These are phyloP conservation scores for Globisporangium nodosum DNA, from an alignment of 352 stramenopile genomes.

Conservation along the genomic window DNA sequence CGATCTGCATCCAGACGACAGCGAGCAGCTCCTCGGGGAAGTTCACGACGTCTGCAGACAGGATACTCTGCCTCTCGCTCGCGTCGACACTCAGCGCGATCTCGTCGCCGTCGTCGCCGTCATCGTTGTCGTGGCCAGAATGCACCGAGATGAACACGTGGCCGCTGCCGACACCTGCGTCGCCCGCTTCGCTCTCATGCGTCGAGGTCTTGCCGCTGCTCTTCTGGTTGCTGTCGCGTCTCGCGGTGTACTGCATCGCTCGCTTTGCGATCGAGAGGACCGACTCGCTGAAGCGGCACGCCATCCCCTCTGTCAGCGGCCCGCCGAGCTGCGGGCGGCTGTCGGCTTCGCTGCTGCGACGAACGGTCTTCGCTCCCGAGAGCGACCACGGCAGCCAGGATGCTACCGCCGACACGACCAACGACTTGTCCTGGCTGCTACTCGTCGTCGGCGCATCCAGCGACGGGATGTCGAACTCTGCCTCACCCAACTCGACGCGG, in stretches of 20 bases:
- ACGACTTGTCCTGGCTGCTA: constrained; percentile 5
- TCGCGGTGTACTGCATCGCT: constrained; percentile 43
- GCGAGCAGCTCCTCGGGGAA: constrained; percentile 69
- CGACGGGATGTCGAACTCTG: constrained; percentile 24
- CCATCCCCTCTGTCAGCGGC: constrained; percentile 56
- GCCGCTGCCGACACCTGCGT: constrained; percentile 1
- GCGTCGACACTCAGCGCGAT: not conserved
- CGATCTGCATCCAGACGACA: constrained; percentile 80
- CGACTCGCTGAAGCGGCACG: constrained; percentile 58
- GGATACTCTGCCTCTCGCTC: constrained; percentile 12
- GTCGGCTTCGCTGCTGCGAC: constrained; percentile 50
- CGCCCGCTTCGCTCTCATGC: constrained; percentile 16
- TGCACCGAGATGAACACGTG: constrained; percentile 15
- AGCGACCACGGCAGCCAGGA: constrained; percentile 2
- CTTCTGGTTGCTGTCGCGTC: constrained; percentile 17
- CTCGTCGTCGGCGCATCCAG: not conserved
- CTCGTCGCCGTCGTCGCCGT: constrained; percentile 5
- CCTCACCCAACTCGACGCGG: constrained; percentile 52
- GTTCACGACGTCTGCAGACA: constrained; percentile 16
- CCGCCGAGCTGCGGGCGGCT: constrained; percentile 42
- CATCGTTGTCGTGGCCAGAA: not conserved
- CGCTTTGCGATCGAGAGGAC: constrained; percentile 56
- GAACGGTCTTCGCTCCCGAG: constrained; percentile 9
- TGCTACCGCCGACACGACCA: not conserved
- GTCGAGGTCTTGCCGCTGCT: constrained; percentile 7